phyloP scores from a whole-genome alignment of 2,329 filamentous ascomycete genomes.

The Fusarium siculi region DNA sequence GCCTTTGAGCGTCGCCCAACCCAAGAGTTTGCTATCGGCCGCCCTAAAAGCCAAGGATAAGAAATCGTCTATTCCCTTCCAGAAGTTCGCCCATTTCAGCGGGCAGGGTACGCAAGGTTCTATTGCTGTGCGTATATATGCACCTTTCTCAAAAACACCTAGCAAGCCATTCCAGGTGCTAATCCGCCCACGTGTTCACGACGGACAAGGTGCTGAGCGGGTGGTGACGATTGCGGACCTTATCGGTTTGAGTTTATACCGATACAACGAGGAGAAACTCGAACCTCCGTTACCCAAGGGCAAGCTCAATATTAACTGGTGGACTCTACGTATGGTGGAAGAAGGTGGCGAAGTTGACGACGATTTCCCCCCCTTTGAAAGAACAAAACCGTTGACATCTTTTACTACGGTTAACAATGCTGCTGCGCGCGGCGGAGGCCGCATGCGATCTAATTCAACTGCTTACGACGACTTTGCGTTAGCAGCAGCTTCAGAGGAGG shows the following conservation, averaged over 20 bases:
- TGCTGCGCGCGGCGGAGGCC: constrained; percentile 71
- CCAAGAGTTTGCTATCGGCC: constrained; percentile 76
- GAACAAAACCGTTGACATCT: constrained; percentile 77
- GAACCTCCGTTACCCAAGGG: constrained; percentile 72
- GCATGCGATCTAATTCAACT: constrained; percentile 75
- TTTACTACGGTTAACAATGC: constrained; percentile 88
- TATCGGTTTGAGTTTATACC: constrained; percentile 82
- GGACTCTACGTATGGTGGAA: constrained; percentile 85
- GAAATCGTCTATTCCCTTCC: constrained; percentile 76
- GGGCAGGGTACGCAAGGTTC: constrained; percentile 83
- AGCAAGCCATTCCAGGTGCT: constrained; percentile 76
- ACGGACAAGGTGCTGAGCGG: constrained; percentile 69
- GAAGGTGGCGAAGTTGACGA: constrained; percentile 87
- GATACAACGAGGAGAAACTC: constrained; percentile 80
- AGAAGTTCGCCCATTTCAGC: constrained; percentile 79
- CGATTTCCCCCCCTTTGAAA: constrained; percentile 82
- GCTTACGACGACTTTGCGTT: constrained; percentile 86
- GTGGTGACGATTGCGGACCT: constrained; percentile 80
- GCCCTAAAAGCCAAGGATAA: constrained; percentile 78
- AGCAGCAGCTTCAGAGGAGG: constrained; percentile 74
- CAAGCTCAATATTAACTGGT: constrained; percentile 82
- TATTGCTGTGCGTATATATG: constrained; percentile 80
- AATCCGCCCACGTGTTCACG: constrained; percentile 75
- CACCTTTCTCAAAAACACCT: constrained; percentile 73
- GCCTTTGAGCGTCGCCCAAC: constrained; percentile 74